phyloP scores from a whole-genome alignment of 225 moss, liverwort and hornwort species.

The Marchantia polymorpha region DNA sequence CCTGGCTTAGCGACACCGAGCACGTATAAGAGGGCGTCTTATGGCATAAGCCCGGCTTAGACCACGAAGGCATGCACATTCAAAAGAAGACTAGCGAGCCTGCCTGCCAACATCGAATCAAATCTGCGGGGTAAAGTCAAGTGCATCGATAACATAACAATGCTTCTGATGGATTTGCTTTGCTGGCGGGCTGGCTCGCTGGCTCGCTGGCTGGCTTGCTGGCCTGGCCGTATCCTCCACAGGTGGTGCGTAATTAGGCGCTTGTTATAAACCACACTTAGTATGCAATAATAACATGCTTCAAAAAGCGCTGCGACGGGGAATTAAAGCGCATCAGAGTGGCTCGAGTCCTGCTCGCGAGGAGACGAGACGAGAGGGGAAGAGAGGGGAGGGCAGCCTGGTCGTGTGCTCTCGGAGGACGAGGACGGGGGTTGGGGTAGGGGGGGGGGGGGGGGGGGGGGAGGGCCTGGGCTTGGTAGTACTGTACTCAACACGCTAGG shows the following conservation, averaged over 20 bases:
- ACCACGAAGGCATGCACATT: background rate
- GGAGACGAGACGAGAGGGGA: no score
- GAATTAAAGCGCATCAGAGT: background rate
- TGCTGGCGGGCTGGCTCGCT: background rate
- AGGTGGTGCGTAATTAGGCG: background rate
- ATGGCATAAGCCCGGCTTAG: background rate
- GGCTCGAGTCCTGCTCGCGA: background rate
- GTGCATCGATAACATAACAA: conserved; percentile 9
- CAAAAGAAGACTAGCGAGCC: background rate
- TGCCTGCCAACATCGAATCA: conserved; percentile 8
- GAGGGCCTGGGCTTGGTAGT: background rate
- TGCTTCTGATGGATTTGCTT: conserved; percentile 5
- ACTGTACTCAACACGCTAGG: conserved; percentile 6
- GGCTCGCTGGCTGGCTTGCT: no score
- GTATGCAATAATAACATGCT: background rate
- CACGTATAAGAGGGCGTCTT: background rate
- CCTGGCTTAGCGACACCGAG: background rate
- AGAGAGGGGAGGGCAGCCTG: no score
- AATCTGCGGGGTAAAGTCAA: conserved; percentile 5
- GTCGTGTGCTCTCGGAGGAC: background rate
- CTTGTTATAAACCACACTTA: conserved; percentile 4
- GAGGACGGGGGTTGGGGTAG: no score
- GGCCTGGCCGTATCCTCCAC: background rate
- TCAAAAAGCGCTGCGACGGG: background rate
- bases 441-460: no score